Evolutionary conservation across 495 filamentous ascomycete genomes (phyloP).

Genomic region (Pyronema domesticum): DNA sequence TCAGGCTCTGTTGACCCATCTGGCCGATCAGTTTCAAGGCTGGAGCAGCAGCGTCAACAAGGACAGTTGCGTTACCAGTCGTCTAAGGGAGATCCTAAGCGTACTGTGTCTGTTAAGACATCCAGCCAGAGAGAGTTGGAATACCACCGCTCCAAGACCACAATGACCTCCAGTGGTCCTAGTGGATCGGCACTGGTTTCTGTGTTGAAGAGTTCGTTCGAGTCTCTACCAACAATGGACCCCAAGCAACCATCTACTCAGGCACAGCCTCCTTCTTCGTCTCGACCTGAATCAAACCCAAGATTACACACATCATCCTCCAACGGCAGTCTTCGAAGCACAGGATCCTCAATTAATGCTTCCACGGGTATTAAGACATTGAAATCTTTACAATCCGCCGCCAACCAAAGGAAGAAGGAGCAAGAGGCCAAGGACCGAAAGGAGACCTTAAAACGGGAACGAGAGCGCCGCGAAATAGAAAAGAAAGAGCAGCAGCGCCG

Average conservation of each 20-base stretch:
- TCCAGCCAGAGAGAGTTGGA: slow-evolving; percentile 24
- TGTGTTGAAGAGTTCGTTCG: slow-evolving; percentile 23
- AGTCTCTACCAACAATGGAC: slow-evolving; percentile 6
- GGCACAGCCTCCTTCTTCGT: too few species aligned
- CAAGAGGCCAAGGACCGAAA: slow-evolving; percentile 37
- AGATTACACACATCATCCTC: slow-evolving; percentile 14
- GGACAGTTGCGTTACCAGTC: slow-evolving; percentile 5
- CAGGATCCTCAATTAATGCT: slow-evolving; percentile 6
- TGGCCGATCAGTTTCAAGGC: not conserved
- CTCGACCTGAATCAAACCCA: not conserved
- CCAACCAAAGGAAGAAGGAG: slow-evolving; percentile 21
- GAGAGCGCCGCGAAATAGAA: slow-evolving; percentile 34
- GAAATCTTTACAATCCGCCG: slow-evolving; percentile 20
- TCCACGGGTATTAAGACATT: slow-evolving; percentile 8
- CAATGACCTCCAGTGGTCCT: not conserved
- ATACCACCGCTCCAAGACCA: slow-evolving; percentile 19
- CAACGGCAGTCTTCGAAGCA: slow-evolving; percentile 12
- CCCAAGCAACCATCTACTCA: not conserved
- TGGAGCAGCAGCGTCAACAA: slow-evolving; percentile 10
- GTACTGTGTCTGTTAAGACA: slow-evolving; percentile 18
- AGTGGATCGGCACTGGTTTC: slow-evolving; percentile 17
- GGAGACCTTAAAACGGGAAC: slow-evolving; percentile 49
- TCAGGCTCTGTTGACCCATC: not conserved
- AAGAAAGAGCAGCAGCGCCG: slow-evolving; percentile 36
- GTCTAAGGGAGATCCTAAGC: slow-evolving; percentile 13